Conservation (phyloP, 2,329 filamentous ascomycete genomes). For the Endothia cerciana region DNA sequence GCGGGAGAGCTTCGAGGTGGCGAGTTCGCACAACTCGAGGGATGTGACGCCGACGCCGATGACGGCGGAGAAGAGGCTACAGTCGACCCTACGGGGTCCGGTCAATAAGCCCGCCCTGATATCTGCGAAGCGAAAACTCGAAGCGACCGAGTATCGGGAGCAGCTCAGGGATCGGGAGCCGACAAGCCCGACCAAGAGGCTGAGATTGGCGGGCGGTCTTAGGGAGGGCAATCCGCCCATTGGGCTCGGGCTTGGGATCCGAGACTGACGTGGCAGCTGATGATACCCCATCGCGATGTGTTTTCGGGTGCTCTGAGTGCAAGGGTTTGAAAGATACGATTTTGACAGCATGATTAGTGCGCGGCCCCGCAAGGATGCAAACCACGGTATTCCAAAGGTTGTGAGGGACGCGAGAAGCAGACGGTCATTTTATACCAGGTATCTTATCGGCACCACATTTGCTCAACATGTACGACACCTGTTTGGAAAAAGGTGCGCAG, state of each 20-base stretch:
- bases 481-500: not conserved
- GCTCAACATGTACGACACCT: not conserved
- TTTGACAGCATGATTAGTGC: too few relatives aligned
- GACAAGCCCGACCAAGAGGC: constrained; percentile 57
- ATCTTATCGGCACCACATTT: not conserved
- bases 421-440: not conserved
- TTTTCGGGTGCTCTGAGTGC: not conserved
- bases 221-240: constrained; percentile 46
- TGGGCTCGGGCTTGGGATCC: constrained; percentile 54
- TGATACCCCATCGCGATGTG: constrained; percentile 19
- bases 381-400: not conserved
- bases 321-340: not conserved
- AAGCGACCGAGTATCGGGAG: constrained; percentile 34
- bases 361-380: too few relatives aligned
- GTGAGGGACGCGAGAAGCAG: not conserved
- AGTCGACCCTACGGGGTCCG: constrained; percentile 55
- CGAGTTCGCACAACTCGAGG: constrained; percentile 46
- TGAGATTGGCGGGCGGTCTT: constrained; percentile 46
- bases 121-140: constrained; percentile 56
- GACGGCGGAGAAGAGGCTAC: constrained; percentile 52
- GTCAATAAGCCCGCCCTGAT: constrained; percentile 44
- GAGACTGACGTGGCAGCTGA: constrained; percentile 1
- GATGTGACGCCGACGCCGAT: constrained; percentile 49
- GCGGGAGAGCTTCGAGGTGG: constrained; percentile 56
- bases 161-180: constrained; percentile 41